Evolutionary conservation across 345 rosid genomes (phyloP).

Genomic region (Rhizophora mangle): DNA sequence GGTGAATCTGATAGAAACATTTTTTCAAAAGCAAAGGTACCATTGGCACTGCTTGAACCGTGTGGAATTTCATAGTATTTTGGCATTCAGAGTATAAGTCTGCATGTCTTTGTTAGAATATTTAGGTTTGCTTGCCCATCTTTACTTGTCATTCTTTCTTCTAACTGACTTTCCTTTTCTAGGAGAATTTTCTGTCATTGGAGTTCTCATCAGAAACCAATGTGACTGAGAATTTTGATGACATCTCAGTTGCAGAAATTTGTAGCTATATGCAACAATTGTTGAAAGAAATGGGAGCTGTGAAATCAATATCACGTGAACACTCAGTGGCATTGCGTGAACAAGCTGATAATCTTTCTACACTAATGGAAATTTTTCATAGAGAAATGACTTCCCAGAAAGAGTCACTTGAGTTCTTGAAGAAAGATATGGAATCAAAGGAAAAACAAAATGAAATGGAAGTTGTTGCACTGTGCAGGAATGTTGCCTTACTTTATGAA

Average conservation of each 20-base stretch:
- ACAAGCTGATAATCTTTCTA: conserved; percentile 43
- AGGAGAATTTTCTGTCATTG: conserved; percentile 43
- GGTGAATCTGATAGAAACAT: conserved; percentile 21
- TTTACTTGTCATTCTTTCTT: conserved; percentile 13
- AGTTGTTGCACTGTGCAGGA: conserved; percentile 44
- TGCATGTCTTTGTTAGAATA: conserved; percentile 3
- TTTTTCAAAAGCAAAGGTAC: conserved; percentile 47
- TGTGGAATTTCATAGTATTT: neutral
- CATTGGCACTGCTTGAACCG: conserved; percentile 6
- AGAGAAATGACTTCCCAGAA: conserved; percentile 35
- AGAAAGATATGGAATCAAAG: conserved; percentile 44
- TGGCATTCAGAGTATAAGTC: neutral
- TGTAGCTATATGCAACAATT: conserved; percentile 54
- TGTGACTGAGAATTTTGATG: conserved; percentile 46
- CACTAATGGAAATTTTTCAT: conserved; percentile 33
- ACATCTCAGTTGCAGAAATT: conserved; percentile 34
- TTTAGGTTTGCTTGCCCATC: neutral
- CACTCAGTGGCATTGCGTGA: conserved; percentile 50
- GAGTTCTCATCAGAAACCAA: conserved; percentile 40
- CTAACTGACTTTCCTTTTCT: conserved; percentile 26
- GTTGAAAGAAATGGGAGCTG: conserved; percentile 33
- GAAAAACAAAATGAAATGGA: conserved; percentile 54
- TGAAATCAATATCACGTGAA: conserved; percentile 46
- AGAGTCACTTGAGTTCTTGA: conserved; percentile 41
- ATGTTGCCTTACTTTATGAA: conserved; percentile 57